Evolutionary conservation across 2,329 filamentous ascomycete genomes (phyloP), one percentile per base, ranked within the genome.

Genomic region (Paraphoma chrysanthemicola): DNA sequence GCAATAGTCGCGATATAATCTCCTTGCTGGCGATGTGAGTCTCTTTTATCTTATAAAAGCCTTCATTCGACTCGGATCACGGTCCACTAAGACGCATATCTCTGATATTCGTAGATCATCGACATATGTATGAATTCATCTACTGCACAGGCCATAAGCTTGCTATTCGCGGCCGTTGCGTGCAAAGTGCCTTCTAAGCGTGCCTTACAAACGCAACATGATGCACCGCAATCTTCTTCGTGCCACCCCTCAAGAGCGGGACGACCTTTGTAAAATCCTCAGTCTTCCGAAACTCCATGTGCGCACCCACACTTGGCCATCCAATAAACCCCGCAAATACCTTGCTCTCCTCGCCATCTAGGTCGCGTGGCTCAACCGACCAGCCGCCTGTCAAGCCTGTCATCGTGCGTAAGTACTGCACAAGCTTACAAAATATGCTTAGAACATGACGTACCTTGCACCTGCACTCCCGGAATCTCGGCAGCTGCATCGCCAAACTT

Each of bases 221-320:
- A 49, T 63, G 58, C 77, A 83, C 77, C 62, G 80, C 77, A 57
- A 80, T 61, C 42, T 71, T 79, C 62, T 77, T 75, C 18, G 76
- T 65, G 48, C 74, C 79, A 49, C 78, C 75, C 56, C 79, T 77
- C 60, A 86, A 56, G 30, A 76, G 68, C 47, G 56, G 54, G 55
- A 83, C 78, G 14, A 76, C 71, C 18, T 75, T 68, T 33, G 64
- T 68, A 66, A 85, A 86, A 28, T 69, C 74, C 58, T 78, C 71
- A 29, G 79, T 80, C 60, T 81, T 72, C 51, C 78, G 73, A 31
- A 78, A 83, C 47, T 70, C 70, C 76, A 79, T 72, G 68, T 86
- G 85, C 46, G 73, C 75, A 36, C 84, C 80, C 17, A 82, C 74
- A 62, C 75, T 82, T 48, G 79, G 71, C 85, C 85, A 87, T 5